Percentiles rank a stretch among this genome's conserved stretches.
These are phyloP conservation scores for Endogone sp. DNA, from an alignment of 192 early-diverging fungal genomes.

Conservation along the genomic window DNA sequence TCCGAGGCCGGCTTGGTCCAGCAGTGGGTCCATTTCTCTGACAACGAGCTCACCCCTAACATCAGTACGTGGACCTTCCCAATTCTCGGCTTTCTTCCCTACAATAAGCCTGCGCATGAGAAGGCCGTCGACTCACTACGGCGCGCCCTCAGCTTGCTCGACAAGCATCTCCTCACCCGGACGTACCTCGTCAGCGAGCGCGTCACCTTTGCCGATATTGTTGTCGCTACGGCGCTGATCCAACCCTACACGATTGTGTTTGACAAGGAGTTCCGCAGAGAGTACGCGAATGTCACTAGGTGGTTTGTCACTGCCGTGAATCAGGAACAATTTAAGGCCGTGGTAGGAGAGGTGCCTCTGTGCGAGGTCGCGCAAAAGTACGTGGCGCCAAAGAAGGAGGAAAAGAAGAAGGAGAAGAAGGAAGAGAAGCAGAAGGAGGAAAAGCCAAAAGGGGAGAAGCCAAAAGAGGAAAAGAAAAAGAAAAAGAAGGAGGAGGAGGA, in stretches of 20 bases:
- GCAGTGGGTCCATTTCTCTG: constrained; percentile 63
- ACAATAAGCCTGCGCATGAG: constrained; percentile 56
- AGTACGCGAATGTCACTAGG: constrained; percentile 84
- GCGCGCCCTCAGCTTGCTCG: constrained; percentile 61
- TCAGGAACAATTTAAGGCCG: constrained; percentile 82
- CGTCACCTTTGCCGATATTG: constrained; percentile 89
- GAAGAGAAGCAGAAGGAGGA: constrained; percentile 52
- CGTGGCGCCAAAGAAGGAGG: constrained; percentile 60
- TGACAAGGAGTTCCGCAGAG: constrained; percentile 74
- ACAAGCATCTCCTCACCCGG: constrained; percentile 75
- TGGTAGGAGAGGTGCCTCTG: constrained; percentile 65
- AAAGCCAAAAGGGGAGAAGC: constrained; percentile 55
- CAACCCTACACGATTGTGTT: constrained; percentile 50
- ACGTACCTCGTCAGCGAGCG: constrained; percentile 95
- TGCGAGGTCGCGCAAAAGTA: constrained; percentile 52
- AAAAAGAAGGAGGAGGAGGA: constrained; percentile 46
- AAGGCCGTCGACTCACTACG: constrained; percentile 64
- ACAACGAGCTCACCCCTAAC: constrained; percentile 41
- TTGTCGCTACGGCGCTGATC: constrained; percentile 54
- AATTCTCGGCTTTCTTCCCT: constrained; percentile 5
- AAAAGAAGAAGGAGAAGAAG: constrained; percentile 42
- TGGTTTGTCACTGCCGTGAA: constrained; percentile 87
- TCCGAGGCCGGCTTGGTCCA: constrained; percentile 60
- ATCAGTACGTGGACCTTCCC: too few relatives aligned
- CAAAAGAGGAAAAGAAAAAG: constrained; percentile 46